Percentiles rank a stretch among this genome's conserved stretches.
These are phyloP conservation scores for Hemileccinum rubropunctum DNA, from an alignment of 768 basidiomycete genomes.

Conservation along the genomic window DNA sequence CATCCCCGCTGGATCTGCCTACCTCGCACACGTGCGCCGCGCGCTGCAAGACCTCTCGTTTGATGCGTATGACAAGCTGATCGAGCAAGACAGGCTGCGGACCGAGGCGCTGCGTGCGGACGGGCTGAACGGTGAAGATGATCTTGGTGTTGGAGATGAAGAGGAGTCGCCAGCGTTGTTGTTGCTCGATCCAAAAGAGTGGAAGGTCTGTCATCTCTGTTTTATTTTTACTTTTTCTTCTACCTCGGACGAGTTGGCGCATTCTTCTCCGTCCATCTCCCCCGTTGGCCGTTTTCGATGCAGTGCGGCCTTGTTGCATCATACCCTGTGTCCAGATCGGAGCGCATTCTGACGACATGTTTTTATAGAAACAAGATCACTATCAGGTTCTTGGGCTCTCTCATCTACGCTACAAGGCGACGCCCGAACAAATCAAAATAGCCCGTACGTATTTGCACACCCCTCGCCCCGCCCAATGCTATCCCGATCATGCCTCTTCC, in stretches of 20 bases:
- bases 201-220: conserved; percentile 68
- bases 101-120: conserved; percentile 47
- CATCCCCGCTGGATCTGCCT: conserved; percentile 86
- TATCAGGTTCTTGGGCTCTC: conserved; percentile 96
- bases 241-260: background rate
- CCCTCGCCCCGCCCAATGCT: conserved; percentile 14
- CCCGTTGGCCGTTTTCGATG: background rate
- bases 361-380: conserved; percentile 89
- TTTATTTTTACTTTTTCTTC: background rate
- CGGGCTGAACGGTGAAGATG: conserved; percentile 61
- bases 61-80: conserved; percentile 73
- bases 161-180: conserved; percentile 70
- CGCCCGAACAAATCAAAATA: conserved; percentile 89
- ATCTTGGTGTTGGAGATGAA: conserved; percentile 92
- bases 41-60: conserved; percentile 76
- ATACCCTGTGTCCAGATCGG: background rate
- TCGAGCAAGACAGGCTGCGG: conserved; percentile 51
- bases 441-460: conserved; percentile 66
- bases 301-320: background rate
- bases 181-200: conserved; percentile 90
- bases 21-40: conserved; percentile 78
- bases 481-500: background rate
- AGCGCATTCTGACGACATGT: conserved; percentile 5
- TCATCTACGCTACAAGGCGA: conserved; percentile 82
- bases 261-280: background rate